phyloP scores from a whole-genome alignment of 495 filamentous ascomycete species.

The Hypoxylon lenormandii region DNA sequence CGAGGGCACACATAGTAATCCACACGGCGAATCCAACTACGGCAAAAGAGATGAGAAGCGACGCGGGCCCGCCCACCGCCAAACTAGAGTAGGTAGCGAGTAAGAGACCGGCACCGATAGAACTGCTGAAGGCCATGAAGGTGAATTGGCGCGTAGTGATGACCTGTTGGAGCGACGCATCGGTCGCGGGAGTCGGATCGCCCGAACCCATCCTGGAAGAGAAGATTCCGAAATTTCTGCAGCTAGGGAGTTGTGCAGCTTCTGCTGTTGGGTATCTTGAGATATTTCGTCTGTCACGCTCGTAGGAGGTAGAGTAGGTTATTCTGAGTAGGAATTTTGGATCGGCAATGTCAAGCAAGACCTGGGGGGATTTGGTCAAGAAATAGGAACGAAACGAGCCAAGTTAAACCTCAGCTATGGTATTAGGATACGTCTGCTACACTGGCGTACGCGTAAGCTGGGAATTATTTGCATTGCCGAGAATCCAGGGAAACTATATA shows the following conservation, averaged over 20 bases:
- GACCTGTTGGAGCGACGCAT: conserved; percentile 36
- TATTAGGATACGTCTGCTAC: too few species aligned
- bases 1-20: conserved; percentile 66
- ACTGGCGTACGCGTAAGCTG: too few species aligned
- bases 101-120: conserved; percentile 75
- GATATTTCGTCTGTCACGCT: too few species aligned
- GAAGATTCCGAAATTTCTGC: neutral
- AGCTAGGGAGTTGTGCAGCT: neutral
- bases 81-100: conserved; percentile 71
- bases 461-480: too few species aligned
- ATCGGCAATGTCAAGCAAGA: too few species aligned
- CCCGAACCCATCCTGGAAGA: conserved; percentile 7
- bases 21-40: conserved; percentile 54
- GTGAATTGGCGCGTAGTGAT: conserved; percentile 68
- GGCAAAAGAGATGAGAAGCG: conserved; percentile 65
- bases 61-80: conserved; percentile 69
- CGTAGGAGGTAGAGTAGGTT: too few species aligned
- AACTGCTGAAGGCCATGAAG: conserved; percentile 68
- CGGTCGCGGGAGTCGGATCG: neutral
- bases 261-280: too few species aligned
- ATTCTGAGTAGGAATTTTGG: too few species aligned
- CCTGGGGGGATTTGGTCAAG: too few species aligned
- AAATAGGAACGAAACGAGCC: too few species aligned
- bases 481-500: too few species aligned
- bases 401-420: too few species aligned